Base-by-base conservation (phyloP, 495 filamentous ascomycete species). In the Penicillium subrubescens region DNA sequence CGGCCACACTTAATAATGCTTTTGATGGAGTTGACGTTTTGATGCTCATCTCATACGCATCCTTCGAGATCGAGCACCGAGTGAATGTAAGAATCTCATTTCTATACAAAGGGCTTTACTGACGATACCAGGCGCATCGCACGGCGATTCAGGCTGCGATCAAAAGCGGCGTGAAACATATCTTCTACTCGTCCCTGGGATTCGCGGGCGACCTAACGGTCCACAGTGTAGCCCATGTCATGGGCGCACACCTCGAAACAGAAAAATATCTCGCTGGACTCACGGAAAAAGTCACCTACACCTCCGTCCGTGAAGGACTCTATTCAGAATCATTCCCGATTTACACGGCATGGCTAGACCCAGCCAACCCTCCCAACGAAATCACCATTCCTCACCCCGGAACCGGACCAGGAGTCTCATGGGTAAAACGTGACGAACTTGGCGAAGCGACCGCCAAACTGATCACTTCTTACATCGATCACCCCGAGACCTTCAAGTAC, bases 251-350 rank as follows among this genome's bases (percentile, higher is more conserved):
- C 67, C 79, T 89, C 17, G 76, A 76, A 51, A 89, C 88, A 0
- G 88, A 92, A 66, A 67, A 70, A 7, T 87, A 87, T 66, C 80
- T 91, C 12, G 63, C 75, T 17, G 55, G 73, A 2, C 66, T 83
- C 17, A 5, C 62, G 1, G 67, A 66, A 5, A 57, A 60, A 10
- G 66, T 84, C 1, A 76, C 75, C 19, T 83, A 78, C 44, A 90
- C 88, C 0, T 57, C 77, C 11, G 69, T 90, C 31, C 80, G 89
- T 3, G 85, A 89, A 74, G 89, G 89, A 0, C 62, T 91, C 33
- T 92, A 91, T 66, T 81, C 82, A 10, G 87, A 90, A 74, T 87
- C 84, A 6, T 90, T 85, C 79, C 88, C 88, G 14, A 81, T 91
- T 63, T 92, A 92, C 71, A 85, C 88, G 1, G 83, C 84, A 0